phyloP scores from a whole-genome alignment of 75 land plant species.

The Adiantum capillusveneris region DNA sequence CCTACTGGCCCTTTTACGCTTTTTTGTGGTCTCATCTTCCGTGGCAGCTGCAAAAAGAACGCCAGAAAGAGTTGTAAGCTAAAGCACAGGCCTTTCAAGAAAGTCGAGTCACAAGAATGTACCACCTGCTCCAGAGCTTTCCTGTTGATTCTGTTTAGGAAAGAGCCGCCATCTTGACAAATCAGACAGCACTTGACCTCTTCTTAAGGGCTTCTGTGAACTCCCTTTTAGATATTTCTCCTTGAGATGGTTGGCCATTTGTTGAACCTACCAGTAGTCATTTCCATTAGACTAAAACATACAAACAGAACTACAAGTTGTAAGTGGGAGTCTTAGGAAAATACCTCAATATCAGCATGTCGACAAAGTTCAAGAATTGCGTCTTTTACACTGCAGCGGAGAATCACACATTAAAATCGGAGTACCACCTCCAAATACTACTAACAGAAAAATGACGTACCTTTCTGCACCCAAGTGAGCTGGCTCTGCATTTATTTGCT shows the following conservation, averaged over 20 bases:
- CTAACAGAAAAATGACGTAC: slow-evolving; percentile 13
- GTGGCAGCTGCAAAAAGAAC: not conserved
- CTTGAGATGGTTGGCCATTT: not conserved
- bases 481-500: slow-evolving; percentile 54
- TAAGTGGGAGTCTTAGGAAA: too few species aligned
- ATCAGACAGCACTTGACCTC: too few species aligned
- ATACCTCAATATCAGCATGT: slow-evolving; percentile 15
- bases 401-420: not conserved
- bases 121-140: too few species aligned
- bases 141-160: too few species aligned
- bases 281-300: too few species aligned
- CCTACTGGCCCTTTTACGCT: slow-evolving; percentile 13
- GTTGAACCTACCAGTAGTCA: slow-evolving; percentile 7
- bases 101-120: too few species aligned
- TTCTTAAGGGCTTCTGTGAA: too few species aligned
- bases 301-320: too few species aligned
- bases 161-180: too few species aligned
- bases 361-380: slow-evolving; percentile 9
- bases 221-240: too few species aligned
- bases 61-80: too few species aligned
- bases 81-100: too few species aligned
- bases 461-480: slow-evolving; percentile 60
- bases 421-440: not conserved
- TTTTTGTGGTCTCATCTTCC: not conserved
- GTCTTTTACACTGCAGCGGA: slow-evolving; percentile 6